A percentile compares a stretch with the other conserved stretches of the same genome.
These are phyloP conservation scores for Trifolium repens DNA, from an alignment of 306 rosid species.

Conservation along the genomic window DNA sequence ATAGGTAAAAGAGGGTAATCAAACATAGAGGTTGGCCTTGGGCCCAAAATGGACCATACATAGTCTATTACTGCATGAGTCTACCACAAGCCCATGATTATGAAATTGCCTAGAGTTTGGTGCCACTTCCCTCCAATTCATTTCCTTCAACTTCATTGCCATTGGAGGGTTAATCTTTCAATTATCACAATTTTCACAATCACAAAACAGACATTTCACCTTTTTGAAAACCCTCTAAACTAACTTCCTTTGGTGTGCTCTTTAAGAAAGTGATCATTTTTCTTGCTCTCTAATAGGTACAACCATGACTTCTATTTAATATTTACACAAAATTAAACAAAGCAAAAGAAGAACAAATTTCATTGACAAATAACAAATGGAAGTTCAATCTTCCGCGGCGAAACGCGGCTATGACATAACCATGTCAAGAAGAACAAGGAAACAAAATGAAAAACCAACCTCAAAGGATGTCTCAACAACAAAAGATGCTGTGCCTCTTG, in stretches of 20 bases:
- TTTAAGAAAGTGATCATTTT: constrained; percentile 52
- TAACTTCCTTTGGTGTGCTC: constrained; percentile 57
- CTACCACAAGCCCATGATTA: constrained; percentile 34
- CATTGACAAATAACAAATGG: constrained; percentile 49
- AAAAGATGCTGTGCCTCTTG: constrained; percentile 13
- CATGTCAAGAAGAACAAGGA: constrained; percentile 90
- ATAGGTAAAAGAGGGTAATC: constrained; percentile 19
- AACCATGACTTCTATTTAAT: constrained; percentile 33
- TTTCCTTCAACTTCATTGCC: constrained; percentile 32
- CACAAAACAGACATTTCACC: constrained; percentile 64
- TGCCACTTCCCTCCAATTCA: constrained; percentile 36
- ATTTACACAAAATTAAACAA: neutral
- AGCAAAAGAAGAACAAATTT: neutral
- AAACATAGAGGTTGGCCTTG: constrained; percentile 32
- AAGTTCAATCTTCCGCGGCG: constrained; percentile 45
- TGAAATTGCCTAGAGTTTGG: constrained; percentile 48
- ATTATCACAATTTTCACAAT: constrained; percentile 39
- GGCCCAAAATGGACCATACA: constrained; percentile 32
- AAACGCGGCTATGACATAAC: constrained; percentile 71
- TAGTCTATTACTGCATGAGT: constrained; percentile 12
- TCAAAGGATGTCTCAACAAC: constrained; percentile 6
- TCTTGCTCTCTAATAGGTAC: neutral
- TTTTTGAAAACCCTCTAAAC: constrained; percentile 58
- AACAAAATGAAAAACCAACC: constrained; percentile 45
- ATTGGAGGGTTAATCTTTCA: constrained; percentile 53